Evolutionary conservation across 192 early-diverging fungal genomes (phyloP).

Genomic region (Chytriomyces sp.): DNA sequence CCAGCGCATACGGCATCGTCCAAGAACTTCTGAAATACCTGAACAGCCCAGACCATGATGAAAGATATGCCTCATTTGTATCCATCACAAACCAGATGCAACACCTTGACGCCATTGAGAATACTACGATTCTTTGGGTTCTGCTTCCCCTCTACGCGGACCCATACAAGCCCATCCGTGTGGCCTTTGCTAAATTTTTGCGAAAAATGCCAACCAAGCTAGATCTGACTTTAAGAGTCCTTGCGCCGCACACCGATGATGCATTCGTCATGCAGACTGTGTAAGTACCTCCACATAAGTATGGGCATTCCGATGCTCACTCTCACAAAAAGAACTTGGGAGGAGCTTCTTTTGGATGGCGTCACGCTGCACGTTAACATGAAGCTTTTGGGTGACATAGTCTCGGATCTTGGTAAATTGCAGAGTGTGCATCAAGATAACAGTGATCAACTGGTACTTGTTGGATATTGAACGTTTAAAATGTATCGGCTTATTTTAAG

Average conservation of each 20-base stretch:
- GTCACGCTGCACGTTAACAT: slow-evolving; percentile 35
- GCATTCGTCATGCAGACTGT: slow-evolving; percentile 42
- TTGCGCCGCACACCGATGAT: slow-evolving; percentile 56
- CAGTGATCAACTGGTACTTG: slow-evolving; percentile 36
- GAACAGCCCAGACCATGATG: slow-evolving; percentile 21
- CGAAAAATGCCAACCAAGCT: slow-evolving; percentile 43
- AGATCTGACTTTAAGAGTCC: slow-evolving; percentile 35
- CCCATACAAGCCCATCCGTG: slow-evolving; percentile 45
- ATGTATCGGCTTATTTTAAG: neutral
- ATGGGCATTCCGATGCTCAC: neutral
- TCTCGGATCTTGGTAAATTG: slow-evolving; percentile 35
- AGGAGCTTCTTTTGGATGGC: slow-evolving; percentile 50
- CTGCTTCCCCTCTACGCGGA: slow-evolving; percentile 57
- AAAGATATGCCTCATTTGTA: slow-evolving; percentile 42
- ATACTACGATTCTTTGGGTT: slow-evolving; percentile 45
- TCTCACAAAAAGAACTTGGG: slow-evolving; percentile 42
- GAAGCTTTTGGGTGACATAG: slow-evolving; percentile 51
- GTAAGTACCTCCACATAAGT: slow-evolving; percentile 11
- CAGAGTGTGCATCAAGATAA: slow-evolving; percentile 19
- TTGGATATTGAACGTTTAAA: neutral
- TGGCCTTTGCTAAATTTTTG: slow-evolving; percentile 47
- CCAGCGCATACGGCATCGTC: slow-evolving; percentile 33
- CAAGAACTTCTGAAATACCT: slow-evolving; percentile 52
- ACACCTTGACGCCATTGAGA: slow-evolving; percentile 41
- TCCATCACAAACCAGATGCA: slow-evolving; percentile 42